Evolutionary conservation across 2,329 filamentous ascomycete species (phyloP).

Genomic region (Elsinoe arachidis): DNA sequence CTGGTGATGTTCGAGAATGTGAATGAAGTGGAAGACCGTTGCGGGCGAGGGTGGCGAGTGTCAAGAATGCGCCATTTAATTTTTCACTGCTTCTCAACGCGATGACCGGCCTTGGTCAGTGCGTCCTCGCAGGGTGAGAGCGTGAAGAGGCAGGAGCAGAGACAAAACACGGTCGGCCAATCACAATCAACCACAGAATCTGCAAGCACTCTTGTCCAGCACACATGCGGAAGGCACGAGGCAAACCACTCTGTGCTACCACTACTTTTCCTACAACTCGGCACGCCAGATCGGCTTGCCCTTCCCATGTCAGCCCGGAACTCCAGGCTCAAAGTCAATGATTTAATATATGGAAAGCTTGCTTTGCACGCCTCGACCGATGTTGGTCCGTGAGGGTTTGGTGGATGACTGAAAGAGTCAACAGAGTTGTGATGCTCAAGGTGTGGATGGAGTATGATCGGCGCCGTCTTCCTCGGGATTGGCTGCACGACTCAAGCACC

Average conservation of each 20-base stretch:
- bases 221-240: slow-evolving; percentile 9
- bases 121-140: slow-evolving; percentile 3
- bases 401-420: no score
- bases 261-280: background rate
- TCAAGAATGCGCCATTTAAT: background rate
- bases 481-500: slow-evolving; percentile 6
- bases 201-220: slow-evolving; percentile 4
- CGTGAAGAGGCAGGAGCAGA: background rate
- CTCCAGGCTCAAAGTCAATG: background rate
- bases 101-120: background rate
- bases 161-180: slow-evolving; percentile 3
- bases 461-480: background rate
- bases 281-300: background rate
- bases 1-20: background rate
- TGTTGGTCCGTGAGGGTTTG: background rate
- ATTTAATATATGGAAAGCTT: slow-evolving; percentile 12
- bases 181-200: background rate
- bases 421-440: background rate
- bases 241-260: background rate
- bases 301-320: background rate
- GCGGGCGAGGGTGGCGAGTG: background rate
- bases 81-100: background rate
- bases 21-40: background rate
- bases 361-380: slow-evolving; percentile 2
- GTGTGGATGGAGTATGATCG: background rate